Evolutionary conservation across 306 rosid genomes (phyloP), one percentile per base, ranked within the genome.

Genomic region (Quercus berberidifolia): DNA sequence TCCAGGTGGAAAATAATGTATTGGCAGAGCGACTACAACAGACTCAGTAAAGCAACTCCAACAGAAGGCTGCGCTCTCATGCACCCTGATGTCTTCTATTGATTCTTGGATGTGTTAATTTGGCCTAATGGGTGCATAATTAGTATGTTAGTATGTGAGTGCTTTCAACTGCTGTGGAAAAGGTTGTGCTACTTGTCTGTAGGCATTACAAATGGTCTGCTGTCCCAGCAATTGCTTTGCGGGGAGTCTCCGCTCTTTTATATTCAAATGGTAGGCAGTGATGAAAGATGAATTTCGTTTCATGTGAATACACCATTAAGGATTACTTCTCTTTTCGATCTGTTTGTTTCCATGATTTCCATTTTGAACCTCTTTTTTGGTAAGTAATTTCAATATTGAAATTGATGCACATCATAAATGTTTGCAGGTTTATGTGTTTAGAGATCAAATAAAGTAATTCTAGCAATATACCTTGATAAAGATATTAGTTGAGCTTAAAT

Each of bases 41-140:
- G 84, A 93, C 98, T 54, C 92, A 88, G 77, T 93, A 93, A 81
- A 87, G 90, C 84, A 93, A 80, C 85, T 90, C 97, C 63, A 90
- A 91, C 59, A 90, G 95, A 3, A 94, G 93, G 46, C 95, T 38
- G 3, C 46, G 46, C 11, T 7, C 46, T 11, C 46, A 38, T 38
- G 46, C 46, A 7, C 11, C 46, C 46, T 38, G 46, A 38, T 7
- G 46, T 38, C 46, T 38, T 38, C 46, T 38, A 38, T 7, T 38
- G 11, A 38, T 7, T 38, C 46, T 38, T 7, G 11, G 11, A 38
- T 38, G 1, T 2, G 11, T 38, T 8, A 38, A 8, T 38, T 38
- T 38, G 46, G 46, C 46, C 46, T 38, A 38, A 38, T 38, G 46
- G 46, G 11, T 38, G 46, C 46, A 38, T 38, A 38, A 8, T 38